Base-by-base conservation (phyloP, 2,329 filamentous ascomycete species). In the Monosporascus sp. region DNA sequence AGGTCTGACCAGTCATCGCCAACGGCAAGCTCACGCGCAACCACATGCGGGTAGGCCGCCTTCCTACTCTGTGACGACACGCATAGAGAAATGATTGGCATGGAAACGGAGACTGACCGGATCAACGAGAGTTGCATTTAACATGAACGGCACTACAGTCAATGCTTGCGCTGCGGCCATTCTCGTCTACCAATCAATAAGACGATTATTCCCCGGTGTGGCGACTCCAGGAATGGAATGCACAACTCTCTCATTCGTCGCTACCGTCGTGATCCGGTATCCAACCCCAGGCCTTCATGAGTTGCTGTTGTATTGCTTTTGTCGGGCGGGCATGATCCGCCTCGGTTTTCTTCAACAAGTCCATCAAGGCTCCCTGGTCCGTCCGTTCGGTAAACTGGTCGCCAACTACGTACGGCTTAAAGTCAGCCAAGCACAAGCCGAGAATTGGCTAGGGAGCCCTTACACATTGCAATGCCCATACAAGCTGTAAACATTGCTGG, bases 401-500 rank as follows among this genome's bases (percentile, higher is more conserved):
- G 1, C 80, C 80, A 52, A 73, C 70, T 72, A 34, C 9, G 31
- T 34, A 49, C 22, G 27, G 40, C 20, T 43, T 26, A 22, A 48
- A 53, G 34, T 45, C 19, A n/a, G 26, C 38, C 60, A 48, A 57
- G 58, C 40, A 47, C 17, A 22, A 27, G 24, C 14, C 20, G 24
- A 31, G 26, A 49, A 52, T 49, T 31, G 38, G 36, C 41, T 41
- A n/a, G 52, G 40, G 43, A 47, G 43, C 46, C 51, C 58, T 41
- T 66, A 80, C 75, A 82, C 63, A 75, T 76, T 52, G 76, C 75
- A 57, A 82, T 80, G 2, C 78, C 79, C 73, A 82, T 79, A 19
- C 74, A 80, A 0, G 78, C 77, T 1, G 78, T 80, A 53, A 84
- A 81, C 68, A 83, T 75, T 43, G 75, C 75, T 0, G 83, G 81